Evolutionary conservation across 169 alveolate species (phyloP), one percentile per base, ranked within the genome.

Genomic region (Plasmodium cynomolgi): DNA sequence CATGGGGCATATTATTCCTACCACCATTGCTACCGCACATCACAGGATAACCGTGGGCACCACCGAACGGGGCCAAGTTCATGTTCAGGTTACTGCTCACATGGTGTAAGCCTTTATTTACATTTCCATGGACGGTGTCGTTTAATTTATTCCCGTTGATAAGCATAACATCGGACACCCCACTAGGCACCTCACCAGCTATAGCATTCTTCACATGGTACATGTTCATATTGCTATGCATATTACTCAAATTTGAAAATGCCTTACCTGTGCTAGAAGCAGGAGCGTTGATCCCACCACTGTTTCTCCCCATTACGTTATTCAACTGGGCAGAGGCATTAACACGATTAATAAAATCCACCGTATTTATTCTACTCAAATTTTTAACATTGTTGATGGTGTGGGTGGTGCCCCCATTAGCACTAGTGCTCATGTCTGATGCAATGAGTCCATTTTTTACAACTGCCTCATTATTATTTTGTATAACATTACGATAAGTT

Each of bases 381-480:
- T 62, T 62, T 1, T 62, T 62, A 4, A 26, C 33, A 62, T 9
- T 62, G 75, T 20, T 62, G 17, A 62, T 62, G 9, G 31, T 62
- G 75, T n/a, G 9, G 11, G 11, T 1, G 34, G 26, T 62, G 33
- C 34, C 37, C 11, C 34, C 75, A 62, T 62, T 62, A 23, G 75
- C 37, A 26, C 1, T 62, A 62, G 3, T 23, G 75, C 33, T 62
- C 75, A 62, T 7, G 29, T 62, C 75, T 3, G 33, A 23, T 23
- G 75, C 13, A 3, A 47, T 62, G 33, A 23, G 34, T 26, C 75
- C 33, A 26, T 26, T 62, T 62, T 62, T 62, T 62, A 62, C 8
- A 62, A 62, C 75, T 7, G 84, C 8, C 15, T 37, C 84, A 34
- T 77, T 77, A 77, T 74, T 74, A 74, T 77, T 77, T 77, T 26